Evolutionary conservation across 106 monocot genomes (phyloP), one percentile per base, ranked within the genome.

Genomic region (Platanthera guangdongensis): DNA sequence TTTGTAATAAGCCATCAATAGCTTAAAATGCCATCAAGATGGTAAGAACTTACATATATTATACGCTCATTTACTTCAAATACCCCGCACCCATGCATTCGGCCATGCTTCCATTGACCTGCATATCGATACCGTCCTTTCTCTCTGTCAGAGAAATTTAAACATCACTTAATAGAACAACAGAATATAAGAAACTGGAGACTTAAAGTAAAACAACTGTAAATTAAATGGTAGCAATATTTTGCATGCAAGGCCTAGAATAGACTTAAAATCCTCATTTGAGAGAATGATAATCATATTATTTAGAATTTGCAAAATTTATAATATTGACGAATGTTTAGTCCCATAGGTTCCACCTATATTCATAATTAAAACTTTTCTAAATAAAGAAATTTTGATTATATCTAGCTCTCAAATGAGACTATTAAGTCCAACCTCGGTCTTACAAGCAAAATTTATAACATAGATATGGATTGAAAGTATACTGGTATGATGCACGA

Each of bases 91-190:
- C 93, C 93, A 84, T 93, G 93, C 93, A 93, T 90, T 48, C 86
- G 87, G 9, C 93, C 90, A 86, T 93, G 93, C 57, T 93, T 93
- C 93, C 90, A 90, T 75, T 93, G 90, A 32, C 93, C 93, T 65
- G 93, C 87, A 80, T 90, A 93, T 74, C 82, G 84, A 68, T 93
- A 93, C 65, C 93, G 87, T 15, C 93, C 93, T 76, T 83, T 93
- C 77, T 93, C 93, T 52, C 93, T 93, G 86, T 67, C 46, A 79
- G 0, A 55, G 22, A 70, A 82, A 76, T 65, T 9, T 9, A 12
- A 72, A 21, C 9, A 72, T 12, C 16, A 72, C 50, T 70, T 48
- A 70, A 70, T 68, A 48, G 6, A 70, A 70, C 14, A 70, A 70
- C 11, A 10, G 30, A 65, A 65, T 30, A 30, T 65, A 70, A 16